Evolutionary conservation across 2,329 filamentous ascomycete genomes (phyloP).

Genomic region (Sclerotinia glacialis): DNA sequence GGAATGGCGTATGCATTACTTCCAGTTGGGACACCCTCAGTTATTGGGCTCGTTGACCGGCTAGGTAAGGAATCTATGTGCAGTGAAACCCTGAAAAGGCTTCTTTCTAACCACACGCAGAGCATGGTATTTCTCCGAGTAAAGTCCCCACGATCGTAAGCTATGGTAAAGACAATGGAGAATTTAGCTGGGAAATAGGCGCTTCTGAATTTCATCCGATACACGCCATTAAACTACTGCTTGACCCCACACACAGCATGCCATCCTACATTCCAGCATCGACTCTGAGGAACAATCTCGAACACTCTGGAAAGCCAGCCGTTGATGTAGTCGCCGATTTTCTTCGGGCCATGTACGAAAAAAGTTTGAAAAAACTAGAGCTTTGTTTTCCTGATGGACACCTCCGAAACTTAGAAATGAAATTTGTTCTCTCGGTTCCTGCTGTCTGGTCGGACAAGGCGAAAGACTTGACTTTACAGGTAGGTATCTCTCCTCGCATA

Average conservation of each 20-base stretch:
- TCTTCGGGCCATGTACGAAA: slow-evolving; percentile 40
- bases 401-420: slow-evolving; percentile 46
- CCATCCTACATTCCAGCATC: slow-evolving; percentile 26
- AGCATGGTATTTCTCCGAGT: too few species aligned
- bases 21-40: neutral
- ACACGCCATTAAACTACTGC: slow-evolving; percentile 32
- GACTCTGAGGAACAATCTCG: slow-evolving; percentile 34
- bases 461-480: slow-evolving; percentile 46
- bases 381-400: slow-evolving; percentile 45
- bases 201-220: slow-evolving; percentile 22
- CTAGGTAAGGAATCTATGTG: slow-evolving; percentile 24
- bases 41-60: slow-evolving; percentile 24
- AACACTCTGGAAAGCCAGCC: slow-evolving; percentile 49
- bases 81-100: neutral
- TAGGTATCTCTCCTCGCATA: neutral
- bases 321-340: slow-evolving; percentile 45
- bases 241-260: slow-evolving; percentile 32
- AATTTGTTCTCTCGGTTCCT: slow-evolving; percentile 57
- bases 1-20: slow-evolving; percentile 27
- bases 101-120: neutral
- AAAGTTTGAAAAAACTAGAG: slow-evolving; percentile 48
- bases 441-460: slow-evolving; percentile 58
- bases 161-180: slow-evolving; percentile 18
- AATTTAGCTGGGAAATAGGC: slow-evolving; percentile 25
- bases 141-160: slow-evolving; percentile 24